phyloP scores from a whole-genome alignment of 805 yeast species.

The Candida takata region DNA sequence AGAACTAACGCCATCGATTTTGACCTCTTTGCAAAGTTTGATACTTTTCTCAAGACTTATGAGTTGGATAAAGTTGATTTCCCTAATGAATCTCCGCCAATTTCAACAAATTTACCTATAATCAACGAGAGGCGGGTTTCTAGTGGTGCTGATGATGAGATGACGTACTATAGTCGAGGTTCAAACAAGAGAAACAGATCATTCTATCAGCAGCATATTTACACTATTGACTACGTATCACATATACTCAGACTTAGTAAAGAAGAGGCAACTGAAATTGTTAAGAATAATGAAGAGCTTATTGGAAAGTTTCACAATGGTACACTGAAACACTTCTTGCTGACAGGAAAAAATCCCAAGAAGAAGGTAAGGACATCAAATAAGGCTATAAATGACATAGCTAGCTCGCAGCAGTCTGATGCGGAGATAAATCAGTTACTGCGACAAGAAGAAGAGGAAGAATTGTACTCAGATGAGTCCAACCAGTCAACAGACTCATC shows the following conservation, averaged over 20 bases:
- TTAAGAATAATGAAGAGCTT: slow-evolving; percentile 17
- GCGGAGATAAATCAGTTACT: background rate
- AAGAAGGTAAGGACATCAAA: background rate
- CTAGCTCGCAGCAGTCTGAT: background rate
- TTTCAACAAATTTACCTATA: no score
- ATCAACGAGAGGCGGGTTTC: no score
- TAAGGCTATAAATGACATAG: background rate
- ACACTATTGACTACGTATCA: slow-evolving; percentile 20
- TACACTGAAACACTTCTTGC: slow-evolving; percentile 12
- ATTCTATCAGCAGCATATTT: slow-evolving; percentile 21
- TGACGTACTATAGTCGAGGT: slow-evolving; percentile 6
- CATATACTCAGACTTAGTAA: slow-evolving; percentile 14
- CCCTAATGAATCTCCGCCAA: no score
- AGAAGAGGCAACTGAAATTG: slow-evolving; percentile 18
- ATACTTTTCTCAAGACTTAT: background rate
- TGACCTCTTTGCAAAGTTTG: slow-evolving; percentile 6
- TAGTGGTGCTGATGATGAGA: background rate
- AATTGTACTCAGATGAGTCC: slow-evolving; percentile 14
- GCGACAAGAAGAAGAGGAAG: slow-evolving; percentile 8
- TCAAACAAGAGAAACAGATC: slow-evolving; percentile 16
- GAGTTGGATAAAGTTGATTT: no score
- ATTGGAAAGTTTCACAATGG: slow-evolving; percentile 25
- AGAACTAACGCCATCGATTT: background rate
- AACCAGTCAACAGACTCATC: slow-evolving; percentile 12
- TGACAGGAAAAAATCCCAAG: background rate